These are phyloP conservation scores for Clitopilus hobsonii DNA, from an alignment of 768 basidiomycete species.

Conservation along the genomic window DNA sequence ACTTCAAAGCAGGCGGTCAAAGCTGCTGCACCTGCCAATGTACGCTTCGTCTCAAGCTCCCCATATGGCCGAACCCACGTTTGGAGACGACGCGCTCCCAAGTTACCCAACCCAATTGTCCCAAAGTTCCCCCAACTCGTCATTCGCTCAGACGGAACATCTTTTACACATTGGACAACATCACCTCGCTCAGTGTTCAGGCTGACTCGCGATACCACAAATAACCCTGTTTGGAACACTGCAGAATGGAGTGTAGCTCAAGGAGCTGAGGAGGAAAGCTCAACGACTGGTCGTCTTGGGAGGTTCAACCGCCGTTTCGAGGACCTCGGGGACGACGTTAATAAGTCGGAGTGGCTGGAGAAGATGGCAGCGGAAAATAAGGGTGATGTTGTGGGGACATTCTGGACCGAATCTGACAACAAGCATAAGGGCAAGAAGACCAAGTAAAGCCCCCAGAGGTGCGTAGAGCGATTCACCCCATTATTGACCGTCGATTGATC, in stretches of 20 bases:
- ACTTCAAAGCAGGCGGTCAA: neutral
- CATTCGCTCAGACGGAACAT: conserved; percentile 83
- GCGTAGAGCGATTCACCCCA: too few species aligned
- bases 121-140: conserved; percentile 85
- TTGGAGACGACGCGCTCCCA: conserved; percentile 62
- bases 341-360: conserved; percentile 32
- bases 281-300: conserved; percentile 72
- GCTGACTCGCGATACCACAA: conserved; percentile 84
- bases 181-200: conserved; percentile 75
- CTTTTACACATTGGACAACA: conserved; percentile 84
- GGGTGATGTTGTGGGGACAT: neutral
- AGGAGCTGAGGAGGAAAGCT: conserved; percentile 62
- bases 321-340: conserved; percentile 31
- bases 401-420: neutral
- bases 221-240: conserved; percentile 84
- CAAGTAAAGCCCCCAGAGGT: neutral
- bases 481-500: too few species aligned
- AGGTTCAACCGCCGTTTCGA: conserved; percentile 77
- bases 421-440: neutral
- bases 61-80: conserved; percentile 85
- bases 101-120: conserved; percentile 78
- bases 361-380: conserved; percentile 3
- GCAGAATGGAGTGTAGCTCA: conserved; percentile 46
- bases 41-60: conserved; percentile 56
- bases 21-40: neutral